Evolutionary conservation across 305 asterid genomes (phyloP), one percentile per base, ranked within the genome.

Genomic region (Rubia tinctorum): DNA sequence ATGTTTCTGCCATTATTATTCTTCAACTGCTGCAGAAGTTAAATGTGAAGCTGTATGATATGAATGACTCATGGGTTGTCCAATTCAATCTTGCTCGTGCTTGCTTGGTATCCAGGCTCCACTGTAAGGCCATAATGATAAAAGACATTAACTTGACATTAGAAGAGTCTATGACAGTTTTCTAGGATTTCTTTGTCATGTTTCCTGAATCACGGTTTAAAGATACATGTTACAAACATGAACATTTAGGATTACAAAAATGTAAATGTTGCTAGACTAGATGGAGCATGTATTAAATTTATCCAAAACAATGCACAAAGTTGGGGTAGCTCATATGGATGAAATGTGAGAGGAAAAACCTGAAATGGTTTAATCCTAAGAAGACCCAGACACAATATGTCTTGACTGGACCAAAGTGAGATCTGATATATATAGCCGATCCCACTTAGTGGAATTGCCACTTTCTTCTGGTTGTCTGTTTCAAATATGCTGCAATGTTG

Each of bases 101-200:
- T 39, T 66, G 44, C 69, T 55, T 73, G 51, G 14, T 44, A 45
- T 13, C 43, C 18, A 44, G 51, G 76, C 30, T 61, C 25, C 39
- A 15, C 45, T 6, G 20, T 5, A 59, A n/a, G 69, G 34, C 43
- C 37, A 27, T 27, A 47, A 6, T 49, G 9, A 30, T 34, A 23
- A 12, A 53, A 73, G 47, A 20, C 27, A 34, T 62, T 23, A 23
- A 73, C 47, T 10, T 25, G 44, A 30, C 39, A 44, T 63, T 17
- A 71, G 20, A 8, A 40, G 25, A 23, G 40, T 30, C 5, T n/a
- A 25, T 61, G 8, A 27, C 7, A 13, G 18, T 8, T 62, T 2
- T 62, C 67, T 62, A 11, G 43, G 43, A 62, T 30, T 14, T 62
- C 18, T 61, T 65, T 66, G 30, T 66, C 53, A 42, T n/a, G 40